Percentiles rank a stretch among this genome's conserved stretches.
phyloP scores from a whole-genome alignment of 2,329 filamentous ascomycete species.

The Ceratocystis colombiana region DNA sequence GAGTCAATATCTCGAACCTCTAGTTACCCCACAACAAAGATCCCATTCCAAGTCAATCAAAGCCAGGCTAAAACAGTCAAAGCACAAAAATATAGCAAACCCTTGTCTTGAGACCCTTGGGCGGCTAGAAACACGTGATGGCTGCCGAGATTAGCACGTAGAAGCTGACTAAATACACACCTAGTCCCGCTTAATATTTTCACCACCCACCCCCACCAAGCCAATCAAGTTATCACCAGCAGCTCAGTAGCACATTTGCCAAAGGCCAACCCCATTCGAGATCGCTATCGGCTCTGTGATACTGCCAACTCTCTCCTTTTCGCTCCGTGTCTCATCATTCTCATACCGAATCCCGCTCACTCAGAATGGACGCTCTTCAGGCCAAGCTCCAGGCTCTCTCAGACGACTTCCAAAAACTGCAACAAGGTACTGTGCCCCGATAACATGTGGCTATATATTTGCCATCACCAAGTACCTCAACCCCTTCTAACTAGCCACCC shows the following conservation, averaged over 20 bases:
- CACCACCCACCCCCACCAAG: conserved; percentile 16
- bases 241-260: not conserved
- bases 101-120: not conserved
- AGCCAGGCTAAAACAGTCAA: not conserved
- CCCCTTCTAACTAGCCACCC: conserved; percentile 17
- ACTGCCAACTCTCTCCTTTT: not conserved
- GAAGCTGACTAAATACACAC: not conserved
- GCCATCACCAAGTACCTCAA: not conserved
- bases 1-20: not conserved
- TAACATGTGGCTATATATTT: not conserved
- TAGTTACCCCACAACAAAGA: conserved; percentile 11
- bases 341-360: not conserved
- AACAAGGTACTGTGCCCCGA: conserved; percentile 54
- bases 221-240: not conserved
- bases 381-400: conserved; percentile 71
- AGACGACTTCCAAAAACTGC: conserved; percentile 77
- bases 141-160: not conserved
- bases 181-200: conserved; percentile 20
- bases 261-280: not conserved
- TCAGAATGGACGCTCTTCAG: conserved; percentile 60
- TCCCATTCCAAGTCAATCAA: not conserved
- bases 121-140: not conserved
- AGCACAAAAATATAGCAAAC: not conserved
- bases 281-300: not conserved
- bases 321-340: not conserved